phyloP scores from a whole-genome alignment of 2,329 filamentous ascomycete species.

The Dactylellina haptotyla region DNA sequence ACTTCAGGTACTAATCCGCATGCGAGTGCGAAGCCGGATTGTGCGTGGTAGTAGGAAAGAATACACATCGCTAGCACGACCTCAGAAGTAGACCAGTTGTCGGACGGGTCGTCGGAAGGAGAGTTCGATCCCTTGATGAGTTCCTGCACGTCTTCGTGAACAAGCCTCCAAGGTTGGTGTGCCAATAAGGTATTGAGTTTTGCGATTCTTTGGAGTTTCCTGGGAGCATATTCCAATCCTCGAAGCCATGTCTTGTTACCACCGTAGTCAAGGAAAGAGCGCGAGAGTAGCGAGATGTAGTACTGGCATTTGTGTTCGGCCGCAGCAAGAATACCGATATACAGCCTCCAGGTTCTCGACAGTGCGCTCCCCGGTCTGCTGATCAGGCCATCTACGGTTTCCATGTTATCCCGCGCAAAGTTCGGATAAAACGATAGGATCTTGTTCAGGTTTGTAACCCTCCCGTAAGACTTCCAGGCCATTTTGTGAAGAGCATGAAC shows the following conservation, averaged over 20 bases:
- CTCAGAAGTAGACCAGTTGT: slow-evolving; percentile 57
- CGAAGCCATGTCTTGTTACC: slow-evolving; percentile 57
- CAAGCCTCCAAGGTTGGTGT: slow-evolving; percentile 56
- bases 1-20: slow-evolving; percentile 56
- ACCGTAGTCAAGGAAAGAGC: slow-evolving; percentile 56
- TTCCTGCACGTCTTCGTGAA: slow-evolving; percentile 54
- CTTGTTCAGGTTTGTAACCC: slow-evolving; percentile 56
- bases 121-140: slow-evolving; percentile 54
- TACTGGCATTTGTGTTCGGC: slow-evolving; percentile 58
- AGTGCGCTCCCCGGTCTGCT: slow-evolving; percentile 55
- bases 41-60: slow-evolving; percentile 57
- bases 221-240: slow-evolving; percentile 55
- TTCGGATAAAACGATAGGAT: slow-evolving; percentile 56
- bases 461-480: slow-evolving; percentile 55
- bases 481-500: slow-evolving; percentile 45
- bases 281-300: slow-evolving; percentile 56
- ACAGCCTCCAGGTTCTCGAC: slow-evolving; percentile 56
- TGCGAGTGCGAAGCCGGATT: slow-evolving; percentile 56
- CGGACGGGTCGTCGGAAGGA: slow-evolving; percentile 33
- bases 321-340: slow-evolving; percentile 56
- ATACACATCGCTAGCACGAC: slow-evolving; percentile 57
- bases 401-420: slow-evolving; percentile 55
- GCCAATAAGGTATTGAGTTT: slow-evolving; percentile 56
- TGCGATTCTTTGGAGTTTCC: slow-evolving; percentile 56
- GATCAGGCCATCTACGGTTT: slow-evolving; percentile 55